Evolutionary conservation across 2,329 filamentous ascomycete genomes (phyloP).

Genomic region (Colletotrichum endophyticum): DNA sequence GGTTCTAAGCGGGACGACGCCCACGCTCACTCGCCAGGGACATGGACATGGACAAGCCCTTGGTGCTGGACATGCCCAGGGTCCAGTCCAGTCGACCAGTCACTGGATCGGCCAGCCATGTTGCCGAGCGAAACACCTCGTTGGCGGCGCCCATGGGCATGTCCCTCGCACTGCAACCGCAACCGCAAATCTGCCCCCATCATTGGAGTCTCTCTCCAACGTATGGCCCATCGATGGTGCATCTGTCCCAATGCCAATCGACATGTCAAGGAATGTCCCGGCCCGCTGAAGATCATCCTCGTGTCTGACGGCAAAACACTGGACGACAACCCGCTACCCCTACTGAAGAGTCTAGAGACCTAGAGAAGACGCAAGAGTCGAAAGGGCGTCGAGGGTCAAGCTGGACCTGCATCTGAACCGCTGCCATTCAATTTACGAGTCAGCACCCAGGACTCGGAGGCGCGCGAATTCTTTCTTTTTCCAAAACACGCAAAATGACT

Average conservation of each 20-base stretch:
- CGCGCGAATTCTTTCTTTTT: background rate
- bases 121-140: background rate
- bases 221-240: background rate
- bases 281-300: constrained; percentile 17
- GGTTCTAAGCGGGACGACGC: background rate
- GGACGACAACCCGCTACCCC: background rate
- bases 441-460: background rate
- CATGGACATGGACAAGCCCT: background rate
- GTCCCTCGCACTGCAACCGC: background rate
- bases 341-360: background rate
- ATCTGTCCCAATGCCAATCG: background rate
- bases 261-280: constrained; percentile 12
- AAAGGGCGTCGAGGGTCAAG: background rate
- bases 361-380: background rate
- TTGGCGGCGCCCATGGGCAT: background rate
- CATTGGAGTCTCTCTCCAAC: background rate
- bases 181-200: background rate
- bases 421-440: background rate
- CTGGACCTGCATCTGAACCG: background rate
- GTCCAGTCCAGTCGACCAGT: background rate
- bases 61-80: background rate
- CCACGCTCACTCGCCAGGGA: background rate
- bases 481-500: background rate
- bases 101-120: background rate
- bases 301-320: constrained; percentile 4